phyloP scores from a whole-genome alignment of 352 stramenopile genomes.

The Globisporangium orthogonon region DNA sequence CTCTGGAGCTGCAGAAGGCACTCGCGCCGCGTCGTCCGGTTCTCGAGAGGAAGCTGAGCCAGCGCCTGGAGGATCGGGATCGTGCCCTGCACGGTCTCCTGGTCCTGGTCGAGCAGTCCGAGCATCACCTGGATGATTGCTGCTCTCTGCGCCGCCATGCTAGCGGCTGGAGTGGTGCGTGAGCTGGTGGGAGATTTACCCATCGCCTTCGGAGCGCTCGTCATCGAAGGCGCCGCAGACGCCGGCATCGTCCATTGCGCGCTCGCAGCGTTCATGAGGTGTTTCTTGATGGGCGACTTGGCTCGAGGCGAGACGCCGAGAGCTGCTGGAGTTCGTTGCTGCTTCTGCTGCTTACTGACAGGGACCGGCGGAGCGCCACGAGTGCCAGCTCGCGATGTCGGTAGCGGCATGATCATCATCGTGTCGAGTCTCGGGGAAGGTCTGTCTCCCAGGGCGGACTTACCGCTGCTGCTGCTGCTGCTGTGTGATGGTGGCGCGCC shows the following conservation, averaged over 20 bases:
- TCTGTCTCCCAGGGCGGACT: background rate
- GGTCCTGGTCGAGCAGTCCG: constrained; percentile 47
- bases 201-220: background rate
- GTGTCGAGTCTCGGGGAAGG: background rate
- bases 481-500: background rate
- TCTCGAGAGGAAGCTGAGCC: constrained; percentile 31
- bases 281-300: constrained; percentile 60
- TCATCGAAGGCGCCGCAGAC: background rate
- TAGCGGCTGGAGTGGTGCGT: background rate
- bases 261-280: constrained; percentile 22
- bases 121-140: constrained; percentile 54
- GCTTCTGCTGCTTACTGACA: constrained; percentile 8
- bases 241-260: constrained; percentile 1
- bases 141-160: constrained; percentile 18
- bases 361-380: background rate
- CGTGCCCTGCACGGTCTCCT: constrained; percentile 33
- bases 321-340: background rate
- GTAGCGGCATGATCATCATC: constrained; percentile 22
- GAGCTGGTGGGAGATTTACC: background rate
- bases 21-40: constrained; percentile 25
- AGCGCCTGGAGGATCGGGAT: constrained; percentile 44
- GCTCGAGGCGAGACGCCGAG: constrained; percentile 1
- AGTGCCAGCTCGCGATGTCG: background rate
- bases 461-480: background rate
- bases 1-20: constrained; percentile 36